Evolutionary conservation across 352 stramenopile genomes (phyloP).

Genomic region (Albugo laibachii): DNA sequence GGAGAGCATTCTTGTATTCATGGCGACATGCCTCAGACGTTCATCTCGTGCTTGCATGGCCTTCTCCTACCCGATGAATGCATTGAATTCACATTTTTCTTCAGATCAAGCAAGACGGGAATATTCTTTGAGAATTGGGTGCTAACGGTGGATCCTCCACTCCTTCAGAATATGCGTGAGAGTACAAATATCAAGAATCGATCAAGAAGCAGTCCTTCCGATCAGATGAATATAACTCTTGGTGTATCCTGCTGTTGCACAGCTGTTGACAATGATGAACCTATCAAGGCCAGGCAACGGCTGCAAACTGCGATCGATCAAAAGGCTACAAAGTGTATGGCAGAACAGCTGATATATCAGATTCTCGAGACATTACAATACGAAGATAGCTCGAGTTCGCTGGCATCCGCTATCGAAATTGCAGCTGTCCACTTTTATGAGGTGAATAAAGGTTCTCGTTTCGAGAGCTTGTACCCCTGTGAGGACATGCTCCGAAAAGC

Average conservation of each 20-base stretch:
- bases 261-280: slow-evolving; percentile 36
- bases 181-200: too few species aligned
- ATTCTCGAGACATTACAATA: slow-evolving; percentile 9
- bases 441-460: not conserved
- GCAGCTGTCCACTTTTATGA: too few species aligned
- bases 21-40: slow-evolving; percentile 7
- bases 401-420: too few species aligned
- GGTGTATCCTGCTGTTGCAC: slow-evolving; percentile 27
- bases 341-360: slow-evolving; percentile 31
- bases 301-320: slow-evolving; percentile 7
- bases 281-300: slow-evolving; percentile 5
- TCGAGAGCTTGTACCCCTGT: not conserved
- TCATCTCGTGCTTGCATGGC: slow-evolving; percentile 21
- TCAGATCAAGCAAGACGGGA: slow-evolving; percentile 20
- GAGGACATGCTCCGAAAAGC: not conserved
- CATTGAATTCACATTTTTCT: slow-evolving; percentile 37
- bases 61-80: slow-evolving; percentile 29
- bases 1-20: not conserved
- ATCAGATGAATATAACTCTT: slow-evolving; percentile 4
- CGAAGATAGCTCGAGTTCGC: too few species aligned
- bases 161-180: not conserved
- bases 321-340: slow-evolving; percentile 19
- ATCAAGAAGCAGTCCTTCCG: not conserved
- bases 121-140: slow-evolving; percentile 54
- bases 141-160: slow-evolving; percentile 27